Evolutionary conservation across 345 rosid genomes (phyloP), one percentile per base, ranked within the genome.

Genomic region (Schrenkiella parvula): DNA sequence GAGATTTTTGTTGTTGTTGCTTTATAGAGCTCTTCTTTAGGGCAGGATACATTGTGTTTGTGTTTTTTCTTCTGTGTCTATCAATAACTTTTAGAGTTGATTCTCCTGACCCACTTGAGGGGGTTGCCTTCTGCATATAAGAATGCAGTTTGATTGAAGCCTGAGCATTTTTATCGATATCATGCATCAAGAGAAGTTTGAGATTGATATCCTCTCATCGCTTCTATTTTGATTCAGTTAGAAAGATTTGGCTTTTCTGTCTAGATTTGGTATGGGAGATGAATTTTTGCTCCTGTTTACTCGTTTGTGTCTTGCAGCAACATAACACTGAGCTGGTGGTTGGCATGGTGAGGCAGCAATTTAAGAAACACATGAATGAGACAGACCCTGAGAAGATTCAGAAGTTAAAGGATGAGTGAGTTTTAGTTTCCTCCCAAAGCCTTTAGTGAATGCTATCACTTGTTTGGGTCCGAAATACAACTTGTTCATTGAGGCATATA

Each of bases 371-470:
- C 80, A 87, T 79, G 84, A 85, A 85, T 26, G 99, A 88, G 89
- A 84, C 85, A 4, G 96, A 95, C 81, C 90, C 93, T 2, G 91
- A 85, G 72, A 92, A 91, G 81, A 92, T 95, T 78, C 93, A 92
- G 60, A 86, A 89, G 75, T 71, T 91, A 67, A 91, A 89, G 81
- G 98, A 91, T 62, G 96, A 88, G 99, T 92, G 64, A 88, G 96
- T 83, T 68, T 68, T 22, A 7, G 8, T 37, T 58, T 44, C 47
- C 28, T 43, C 21, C 23, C 25, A 15, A 50, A 41, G 25, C 9
- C 63, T 51, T n/a, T 41, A 54, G 12, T 66, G 52, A 65, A 56
- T 54, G 50, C 3, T 41, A 41, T 10, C 2, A 46, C 47, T 47
- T 55, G 9, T 54, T 12, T 67, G 38, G 17, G 17, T 61, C 31